A percentile compares a stretch with the other conserved stretches of the same genome.
Conservation (phyloP, 2,329 filamentous ascomycete genomes). For the Magnaporthiopsis rhizophila region DNA sequence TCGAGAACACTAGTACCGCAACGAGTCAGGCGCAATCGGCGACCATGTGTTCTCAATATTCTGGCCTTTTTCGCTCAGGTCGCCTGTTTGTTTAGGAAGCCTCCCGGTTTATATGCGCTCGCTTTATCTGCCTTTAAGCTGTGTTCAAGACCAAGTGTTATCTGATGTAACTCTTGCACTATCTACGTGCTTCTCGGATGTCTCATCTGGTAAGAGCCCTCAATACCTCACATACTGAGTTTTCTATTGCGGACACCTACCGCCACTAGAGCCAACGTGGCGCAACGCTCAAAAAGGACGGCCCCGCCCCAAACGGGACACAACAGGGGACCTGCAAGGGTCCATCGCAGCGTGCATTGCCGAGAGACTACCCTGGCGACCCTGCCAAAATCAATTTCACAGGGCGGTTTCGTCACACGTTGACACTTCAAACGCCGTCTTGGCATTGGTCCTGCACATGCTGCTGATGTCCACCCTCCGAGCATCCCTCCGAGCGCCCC, state of each 20-base stretch:
- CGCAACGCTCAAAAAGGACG: background rate
- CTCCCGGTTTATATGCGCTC: background rate
- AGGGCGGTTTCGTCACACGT: conserved; percentile 18
- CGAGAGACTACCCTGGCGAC: background rate
- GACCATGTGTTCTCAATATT: background rate
- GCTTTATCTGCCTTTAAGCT: background rate
- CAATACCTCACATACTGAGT: too few relatives aligned
- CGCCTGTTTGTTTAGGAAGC: background rate
- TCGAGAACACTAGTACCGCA: background rate
- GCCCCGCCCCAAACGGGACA: background rate
- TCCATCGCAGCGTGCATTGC: background rate
- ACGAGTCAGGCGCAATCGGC: background rate
- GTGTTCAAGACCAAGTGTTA: background rate
- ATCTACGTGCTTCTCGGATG: too few relatives aligned
- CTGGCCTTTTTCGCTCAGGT: background rate
- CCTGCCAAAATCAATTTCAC: background rate
- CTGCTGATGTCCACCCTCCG: background rate
- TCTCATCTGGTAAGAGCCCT: too few relatives aligned
- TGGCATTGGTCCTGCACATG: conserved; percentile 1
- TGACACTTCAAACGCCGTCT: background rate
- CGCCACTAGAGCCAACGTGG: background rate
- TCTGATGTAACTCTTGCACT: too few relatives aligned
- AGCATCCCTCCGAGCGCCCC: background rate
- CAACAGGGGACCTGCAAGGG: background rate
- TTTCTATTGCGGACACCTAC: too few relatives aligned